Evolutionary conservation across 148 eudicot species (phyloP).

Genomic region (Drosera capensis): DNA sequence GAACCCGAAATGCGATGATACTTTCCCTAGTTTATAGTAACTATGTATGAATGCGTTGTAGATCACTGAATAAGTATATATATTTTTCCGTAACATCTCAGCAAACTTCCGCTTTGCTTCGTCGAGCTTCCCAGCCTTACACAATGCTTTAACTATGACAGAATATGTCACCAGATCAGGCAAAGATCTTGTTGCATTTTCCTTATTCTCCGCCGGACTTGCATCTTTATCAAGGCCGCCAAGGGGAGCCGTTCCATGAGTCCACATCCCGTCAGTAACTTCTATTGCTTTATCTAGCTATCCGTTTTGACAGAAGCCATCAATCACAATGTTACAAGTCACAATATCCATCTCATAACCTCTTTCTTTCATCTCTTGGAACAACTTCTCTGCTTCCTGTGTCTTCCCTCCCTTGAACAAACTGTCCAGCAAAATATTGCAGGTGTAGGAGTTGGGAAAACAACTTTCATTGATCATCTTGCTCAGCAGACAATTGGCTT

Average conservation of each 20-base stretch:
- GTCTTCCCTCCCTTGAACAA: slow-evolving; percentile 66
- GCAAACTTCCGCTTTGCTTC: slow-evolving; percentile 75
- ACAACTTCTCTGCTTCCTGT: slow-evolving; percentile 68
- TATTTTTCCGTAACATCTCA: slow-evolving; percentile 70
- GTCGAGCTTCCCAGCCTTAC: slow-evolving; percentile 66
- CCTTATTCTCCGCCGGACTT: slow-evolving; percentile 27
- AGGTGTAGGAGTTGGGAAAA: slow-evolving; percentile 51
- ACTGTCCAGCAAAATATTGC: slow-evolving; percentile 77
- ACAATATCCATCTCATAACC: slow-evolving; percentile 59
- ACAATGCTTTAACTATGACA: slow-evolving; percentile 56
- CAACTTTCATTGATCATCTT: slow-evolving; percentile 59
- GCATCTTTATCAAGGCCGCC: slow-evolving; percentile 36
- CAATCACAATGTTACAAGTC: slow-evolving; percentile 80
- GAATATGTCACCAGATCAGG: slow-evolving; percentile 92
- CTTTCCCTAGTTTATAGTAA: slow-evolving; percentile 61
- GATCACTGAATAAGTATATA: slow-evolving; percentile 56
- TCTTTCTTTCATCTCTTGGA: slow-evolving; percentile 71
- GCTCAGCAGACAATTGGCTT: slow-evolving; percentile 49
- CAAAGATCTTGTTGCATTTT: slow-evolving; percentile 29
- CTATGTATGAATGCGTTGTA: slow-evolving; percentile 50
- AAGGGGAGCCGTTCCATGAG: slow-evolving; percentile 64
- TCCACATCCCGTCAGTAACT: slow-evolving; percentile 76
- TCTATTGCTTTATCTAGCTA: slow-evolving; percentile 79
- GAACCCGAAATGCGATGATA: slow-evolving; percentile 90
- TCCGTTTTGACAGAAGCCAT: slow-evolving; percentile 70